Conservation (phyloP, 257 asterid genomes). For the Plectranthus barbatus region DNA sequence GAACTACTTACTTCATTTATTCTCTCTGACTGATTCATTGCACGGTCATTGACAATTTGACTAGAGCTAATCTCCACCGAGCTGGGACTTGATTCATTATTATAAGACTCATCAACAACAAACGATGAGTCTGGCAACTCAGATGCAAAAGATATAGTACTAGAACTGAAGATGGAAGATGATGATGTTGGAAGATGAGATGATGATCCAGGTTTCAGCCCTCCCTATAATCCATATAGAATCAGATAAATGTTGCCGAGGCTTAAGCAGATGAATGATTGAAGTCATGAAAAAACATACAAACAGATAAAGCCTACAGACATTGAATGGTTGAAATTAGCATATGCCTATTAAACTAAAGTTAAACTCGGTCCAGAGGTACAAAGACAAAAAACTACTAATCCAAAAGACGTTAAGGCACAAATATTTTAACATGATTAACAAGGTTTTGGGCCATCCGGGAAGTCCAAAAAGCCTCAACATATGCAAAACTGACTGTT, state of each 20-base stretch:
- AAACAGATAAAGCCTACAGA: neutral
- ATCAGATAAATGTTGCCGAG: constrained; percentile 2
- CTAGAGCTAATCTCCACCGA: constrained; percentile 58
- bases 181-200: constrained; percentile 45
- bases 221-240: constrained; percentile 38
- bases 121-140: constrained; percentile 47
- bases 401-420: neutral
- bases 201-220: constrained; percentile 35
- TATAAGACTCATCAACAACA: constrained; percentile 39
- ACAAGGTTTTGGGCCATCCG: neutral
- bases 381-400: neutral
- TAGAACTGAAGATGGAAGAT: constrained; percentile 40
- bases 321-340: neutral
- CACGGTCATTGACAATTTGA: constrained; percentile 20
- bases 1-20: constrained; percentile 39
- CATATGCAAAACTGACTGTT: constrained; percentile 8
- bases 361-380: neutral
- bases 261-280: neutral
- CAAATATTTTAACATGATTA: neutral
- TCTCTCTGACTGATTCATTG: constrained; percentile 25
- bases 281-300: neutral
- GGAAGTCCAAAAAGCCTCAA: neutral
- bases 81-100: constrained; percentile 47
- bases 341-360: neutral
- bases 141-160: constrained; percentile 41